Evolutionary conservation across 352 stramenopile genomes (phyloP).

Genomic region (Phytophthora multivora): DNA sequence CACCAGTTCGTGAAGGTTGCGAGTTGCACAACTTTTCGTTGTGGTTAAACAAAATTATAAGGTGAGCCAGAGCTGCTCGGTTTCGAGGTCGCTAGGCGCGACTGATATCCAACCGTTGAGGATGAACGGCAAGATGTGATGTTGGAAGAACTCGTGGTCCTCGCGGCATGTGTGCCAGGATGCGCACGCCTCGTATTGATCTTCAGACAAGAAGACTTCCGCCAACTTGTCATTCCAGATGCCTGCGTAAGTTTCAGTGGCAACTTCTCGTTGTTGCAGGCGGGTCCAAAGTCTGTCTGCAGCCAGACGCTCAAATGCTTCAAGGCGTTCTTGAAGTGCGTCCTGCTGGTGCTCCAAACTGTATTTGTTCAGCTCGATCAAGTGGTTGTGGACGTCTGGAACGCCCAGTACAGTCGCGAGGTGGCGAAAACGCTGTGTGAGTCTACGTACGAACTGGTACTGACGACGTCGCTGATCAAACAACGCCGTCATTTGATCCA

Average conservation of each 20-base stretch:
- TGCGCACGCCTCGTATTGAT: slow-evolving; percentile 48
- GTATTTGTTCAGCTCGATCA: slow-evolving; percentile 26
- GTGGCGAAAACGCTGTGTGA: slow-evolving; percentile 26
- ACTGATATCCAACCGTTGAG: slow-evolving; percentile 32
- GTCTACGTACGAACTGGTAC: slow-evolving; percentile 14
- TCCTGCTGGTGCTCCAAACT: slow-evolving; percentile 29
- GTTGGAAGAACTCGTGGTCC: slow-evolving; percentile 22
- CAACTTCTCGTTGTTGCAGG: slow-evolving; percentile 39
- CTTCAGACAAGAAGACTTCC: slow-evolving; percentile 36
- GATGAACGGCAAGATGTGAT: slow-evolving; percentile 26
- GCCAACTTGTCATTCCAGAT: slow-evolving; percentile 14
- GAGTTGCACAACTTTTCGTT: too few species aligned
- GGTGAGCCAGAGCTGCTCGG: slow-evolving; percentile 25
- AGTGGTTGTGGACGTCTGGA: not conserved
- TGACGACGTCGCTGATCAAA: slow-evolving; percentile 18
- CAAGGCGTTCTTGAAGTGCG: slow-evolving; percentile 34
- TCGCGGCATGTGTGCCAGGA: slow-evolving; percentile 15
- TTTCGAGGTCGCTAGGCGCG: slow-evolving; percentile 15
- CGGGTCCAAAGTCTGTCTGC: slow-evolving; percentile 43
- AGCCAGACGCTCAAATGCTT: slow-evolving; percentile 37
- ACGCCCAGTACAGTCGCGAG: slow-evolving; percentile 20
- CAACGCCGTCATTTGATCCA: slow-evolving; percentile 18
- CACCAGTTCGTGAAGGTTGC: slow-evolving; percentile 8
- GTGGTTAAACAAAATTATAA: too few species aligned
- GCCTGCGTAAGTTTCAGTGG: slow-evolving; percentile 13